A percentile compares a stretch with the other conserved stretches of the same genome.
These are phyloP conservation scores for Penicillium alfredii DNA, from an alignment of 495 filamentous ascomycete species.

Conservation along the genomic window DNA sequence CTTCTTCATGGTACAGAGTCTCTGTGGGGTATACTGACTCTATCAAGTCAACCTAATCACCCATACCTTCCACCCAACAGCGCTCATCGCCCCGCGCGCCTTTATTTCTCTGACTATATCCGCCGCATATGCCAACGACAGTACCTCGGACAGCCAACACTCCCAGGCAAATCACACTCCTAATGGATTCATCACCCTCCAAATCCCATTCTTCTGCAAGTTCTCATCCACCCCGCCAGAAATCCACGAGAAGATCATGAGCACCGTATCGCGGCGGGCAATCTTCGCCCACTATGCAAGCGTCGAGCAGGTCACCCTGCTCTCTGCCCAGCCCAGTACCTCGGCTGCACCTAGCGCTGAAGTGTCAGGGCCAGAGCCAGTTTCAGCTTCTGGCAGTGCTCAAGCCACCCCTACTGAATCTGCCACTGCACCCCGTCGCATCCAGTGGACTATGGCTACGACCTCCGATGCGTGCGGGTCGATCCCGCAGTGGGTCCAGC, in stretches of 20 bases:
- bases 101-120: constrained; percentile 36
- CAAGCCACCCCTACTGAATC: background rate
- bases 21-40: too few species aligned
- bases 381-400: too few species aligned
- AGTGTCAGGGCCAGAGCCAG: too few species aligned
- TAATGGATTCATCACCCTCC: constrained; percentile 49
- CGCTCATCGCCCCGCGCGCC: constrained; percentile 31
- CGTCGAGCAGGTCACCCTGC: constrained; percentile 51
- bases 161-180: too few species aligned
- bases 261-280: constrained; percentile 31
- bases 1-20: too few species aligned
- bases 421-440: constrained; percentile 16
- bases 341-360: too few species aligned
- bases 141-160: too few species aligned
- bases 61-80: constrained; percentile 32
- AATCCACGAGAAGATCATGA: constrained; percentile 25
- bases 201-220: constrained; percentile 45
- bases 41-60: constrained; percentile 40
- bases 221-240: constrained; percentile 23
- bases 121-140: constrained; percentile 14
- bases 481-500: constrained; percentile 62
- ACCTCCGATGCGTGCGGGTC: constrained; percentile 62
- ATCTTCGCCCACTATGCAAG: constrained; percentile 53
- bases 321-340: too few species aligned
- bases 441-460: constrained; percentile 66